These are phyloP conservation scores for Phytophthora sp. DNA, from an alignment of 352 stramenopile species.

Conservation along the genomic window DNA sequence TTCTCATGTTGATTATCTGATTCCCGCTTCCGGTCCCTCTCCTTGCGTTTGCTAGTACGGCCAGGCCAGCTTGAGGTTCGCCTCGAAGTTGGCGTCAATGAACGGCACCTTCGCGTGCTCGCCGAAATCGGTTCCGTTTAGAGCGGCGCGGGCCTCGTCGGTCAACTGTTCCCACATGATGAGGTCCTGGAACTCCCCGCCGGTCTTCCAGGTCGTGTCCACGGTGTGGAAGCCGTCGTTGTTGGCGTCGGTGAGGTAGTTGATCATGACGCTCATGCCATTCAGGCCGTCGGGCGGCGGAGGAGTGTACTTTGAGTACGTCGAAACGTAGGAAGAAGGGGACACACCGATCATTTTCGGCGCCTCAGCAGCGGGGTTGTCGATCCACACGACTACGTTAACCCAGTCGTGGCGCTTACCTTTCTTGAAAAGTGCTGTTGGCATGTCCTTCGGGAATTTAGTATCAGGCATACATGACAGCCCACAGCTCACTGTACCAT, in stretches of 20 bases:
- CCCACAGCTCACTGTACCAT: constrained; percentile 6
- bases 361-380: constrained; percentile 19
- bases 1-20: too few relatives aligned
- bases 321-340: constrained; percentile 2
- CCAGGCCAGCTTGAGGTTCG: constrained; percentile 10
- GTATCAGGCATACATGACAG: constrained; percentile 43
- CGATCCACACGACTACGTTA: constrained; percentile 42
- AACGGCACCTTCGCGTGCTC: constrained; percentile 23
- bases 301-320: constrained; percentile 22
- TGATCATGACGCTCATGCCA: constrained; percentile 13
- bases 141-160: constrained; percentile 6
- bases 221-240: constrained; percentile 7
- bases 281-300: constrained; percentile 2
- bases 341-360: constrained; percentile 16
- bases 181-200: too few relatives aligned
- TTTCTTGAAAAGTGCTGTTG: constrained; percentile 10
- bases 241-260: constrained; percentile 1
- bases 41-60: constrained; percentile 5
- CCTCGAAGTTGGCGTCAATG: constrained; percentile 21
- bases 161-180: constrained; percentile 16
- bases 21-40: too few relatives aligned
- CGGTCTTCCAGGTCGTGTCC: constrained; percentile 13
- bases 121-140: constrained; percentile 19
- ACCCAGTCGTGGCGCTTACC: constrained; percentile 42
- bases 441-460: constrained; percentile 44